Base-by-base conservation (phyloP, 169 alveolate genomes). In the Plasmodium coatneyi region DNA sequence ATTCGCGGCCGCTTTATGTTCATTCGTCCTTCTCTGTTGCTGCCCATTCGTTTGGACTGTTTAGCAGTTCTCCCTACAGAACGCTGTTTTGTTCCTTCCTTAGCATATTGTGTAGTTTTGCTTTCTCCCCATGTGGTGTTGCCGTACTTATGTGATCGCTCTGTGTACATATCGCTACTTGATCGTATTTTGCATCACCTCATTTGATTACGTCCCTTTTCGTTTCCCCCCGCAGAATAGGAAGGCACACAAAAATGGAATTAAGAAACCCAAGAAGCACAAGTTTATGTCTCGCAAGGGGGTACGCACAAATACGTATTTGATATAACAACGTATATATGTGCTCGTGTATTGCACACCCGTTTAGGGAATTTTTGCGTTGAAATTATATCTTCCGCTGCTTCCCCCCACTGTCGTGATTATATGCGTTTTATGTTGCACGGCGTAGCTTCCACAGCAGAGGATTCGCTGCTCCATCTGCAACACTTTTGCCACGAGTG, bases 191-290 rank as follows among this genome's bases (percentile, higher is more conserved):
- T 46, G 16, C n/a, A 46, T 46, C 56, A 9, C 56, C n/a, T 46
- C 56, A 12, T 46, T 46, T 46, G 56, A 16, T 10, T 1, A 10
- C 25, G 25, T 25, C 60, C 36, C n/a, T 22, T 86, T 72, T 56
- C 1, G 16, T 86, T 86, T 52, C 25, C 14, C 43, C 43, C n/a
- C 43, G 87, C 95, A 96, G 97, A 96, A 96, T 92, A 89, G 96
- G 71, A 96, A 96, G 91, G 97, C 97, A 56, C 98, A 96, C 72
- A 96, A 96, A 81, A 96, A 96, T 86, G 98, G 98, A 71, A 96
- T 96, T 71, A 95, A 94, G 93, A 95, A 95, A 83, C 95, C 96
- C 36, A 90, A 93, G 78, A 78, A 82, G 89, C 92, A 79, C 92
- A 96, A 95, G 84, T 95, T 96, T 76, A 81, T 95, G 87, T 95